Conservation (phyloP, 2,329 filamentous ascomycete species). For the Lachnellula subtilissima region DNA sequence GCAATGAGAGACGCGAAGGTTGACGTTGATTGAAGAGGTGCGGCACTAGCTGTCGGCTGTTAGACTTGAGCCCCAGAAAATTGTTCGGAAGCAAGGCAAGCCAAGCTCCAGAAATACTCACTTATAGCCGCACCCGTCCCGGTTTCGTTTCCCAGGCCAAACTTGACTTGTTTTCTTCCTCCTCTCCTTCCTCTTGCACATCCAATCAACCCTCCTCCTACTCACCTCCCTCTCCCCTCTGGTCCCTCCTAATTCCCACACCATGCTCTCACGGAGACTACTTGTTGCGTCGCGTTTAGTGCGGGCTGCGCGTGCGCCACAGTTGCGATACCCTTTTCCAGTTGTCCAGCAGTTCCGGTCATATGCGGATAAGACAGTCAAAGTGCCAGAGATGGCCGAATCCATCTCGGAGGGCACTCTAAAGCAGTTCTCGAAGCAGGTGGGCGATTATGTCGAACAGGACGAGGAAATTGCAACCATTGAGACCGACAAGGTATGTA, state of each 20-base stretch:
- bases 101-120: not conserved
- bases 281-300: constrained; percentile 31
- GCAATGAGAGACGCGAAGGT: not conserved
- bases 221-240: constrained; percentile 9
- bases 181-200: constrained; percentile 5
- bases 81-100: constrained; percentile 2
- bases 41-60: constrained; percentile 8
- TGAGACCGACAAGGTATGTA: constrained; percentile 88
- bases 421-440: constrained; percentile 88
- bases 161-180: not conserved
- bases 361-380: constrained; percentile 78
- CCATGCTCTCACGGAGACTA: constrained; percentile 32
- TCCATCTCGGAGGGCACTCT: constrained; percentile 96
- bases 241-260: constrained; percentile 3
- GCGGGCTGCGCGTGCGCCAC: constrained; percentile 25
- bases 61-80: constrained; percentile 10
- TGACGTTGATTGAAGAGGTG: constrained; percentile 11
- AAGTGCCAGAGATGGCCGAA: constrained; percentile 97
- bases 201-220: constrained; percentile 13
- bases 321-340: constrained; percentile 39
- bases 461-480: constrained; percentile 99
- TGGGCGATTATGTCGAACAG: constrained; percentile 89
- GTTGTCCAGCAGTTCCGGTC: constrained; percentile 50
- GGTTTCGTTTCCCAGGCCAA: not conserved
- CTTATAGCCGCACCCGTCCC: constrained; percentile 1